These are phyloP conservation scores for Epichloe aotearoae DNA, from an alignment of 2,329 filamentous ascomycete genomes.

Conservation along the genomic window DNA sequence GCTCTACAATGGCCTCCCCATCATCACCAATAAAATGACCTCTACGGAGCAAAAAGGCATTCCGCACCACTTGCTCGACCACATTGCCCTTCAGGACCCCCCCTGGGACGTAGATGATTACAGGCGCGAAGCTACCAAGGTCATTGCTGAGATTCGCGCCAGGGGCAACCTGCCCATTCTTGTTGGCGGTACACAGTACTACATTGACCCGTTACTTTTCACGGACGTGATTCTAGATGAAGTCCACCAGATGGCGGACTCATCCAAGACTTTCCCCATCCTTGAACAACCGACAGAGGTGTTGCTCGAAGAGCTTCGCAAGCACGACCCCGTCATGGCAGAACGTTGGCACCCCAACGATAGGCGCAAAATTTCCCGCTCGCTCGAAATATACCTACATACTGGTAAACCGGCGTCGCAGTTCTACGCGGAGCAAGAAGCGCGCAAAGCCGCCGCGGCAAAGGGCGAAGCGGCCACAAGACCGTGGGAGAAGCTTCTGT, in stretches of 20 bases:
- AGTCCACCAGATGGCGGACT: constrained; percentile 20
- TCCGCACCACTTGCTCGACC: constrained; percentile 77
- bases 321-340: constrained; percentile 84
- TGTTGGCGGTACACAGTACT: constrained; percentile 93
- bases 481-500: constrained; percentile 49
- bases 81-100: constrained; percentile 61
- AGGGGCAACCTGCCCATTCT: constrained; percentile 77
- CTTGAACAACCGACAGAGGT: constrained; percentile 57
- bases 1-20: constrained; percentile 79
- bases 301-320: constrained; percentile 57
- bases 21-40: constrained; percentile 92
- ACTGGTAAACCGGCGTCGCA: constrained; percentile 75
- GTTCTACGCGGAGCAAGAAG: constrained; percentile 67
- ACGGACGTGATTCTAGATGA: constrained; percentile 42
- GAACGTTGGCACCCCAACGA: constrained; percentile 90
- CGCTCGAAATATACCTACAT: constrained; percentile 76
- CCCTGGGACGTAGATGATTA: constrained; percentile 78
- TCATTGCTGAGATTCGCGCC: constrained; percentile 64
- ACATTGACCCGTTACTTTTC: constrained; percentile 80
- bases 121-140: constrained; percentile 50
- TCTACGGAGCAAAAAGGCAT: constrained; percentile 61
- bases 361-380: constrained; percentile 74
- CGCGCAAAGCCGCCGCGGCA: constrained; percentile 20
- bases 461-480: constrained; percentile 10
- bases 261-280: constrained; percentile 46